These are phyloP conservation scores for Kurtzmaniella quercitrusa DNA, from an alignment of 1,139 yeast species.

Conservation along the genomic window DNA sequence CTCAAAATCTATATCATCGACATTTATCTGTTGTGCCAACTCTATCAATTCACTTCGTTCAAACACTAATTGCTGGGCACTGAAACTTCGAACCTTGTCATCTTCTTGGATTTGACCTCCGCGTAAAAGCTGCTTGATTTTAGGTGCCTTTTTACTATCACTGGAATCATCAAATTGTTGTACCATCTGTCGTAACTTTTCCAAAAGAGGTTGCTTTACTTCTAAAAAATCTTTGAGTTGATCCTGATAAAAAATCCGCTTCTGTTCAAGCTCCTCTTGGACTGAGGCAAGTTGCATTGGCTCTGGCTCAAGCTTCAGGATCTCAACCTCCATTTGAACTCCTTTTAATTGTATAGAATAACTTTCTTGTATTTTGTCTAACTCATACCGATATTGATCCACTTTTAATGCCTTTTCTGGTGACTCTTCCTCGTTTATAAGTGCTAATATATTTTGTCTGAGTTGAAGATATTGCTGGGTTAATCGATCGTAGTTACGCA, in stretches of 20 bases:
- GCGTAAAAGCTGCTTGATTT: conserved; percentile 1
- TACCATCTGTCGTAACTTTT: conserved; percentile 27
- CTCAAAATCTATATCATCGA: conserved; percentile 11
- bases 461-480: conserved; percentile 29
- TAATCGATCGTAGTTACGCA: conserved; percentile 32
- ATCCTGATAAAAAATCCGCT: conserved; percentile 15
- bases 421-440: conserved; percentile 12
- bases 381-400: conserved; percentile 21
- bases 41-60: conserved; percentile 16
- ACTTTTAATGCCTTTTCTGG: conserved; percentile 11
- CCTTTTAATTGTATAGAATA: conserved; percentile 24
- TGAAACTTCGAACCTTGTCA: background rate
- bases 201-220: conserved; percentile 34
- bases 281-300: conserved; percentile 9
- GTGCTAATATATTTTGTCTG: conserved; percentile 29
- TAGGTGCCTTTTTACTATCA: conserved; percentile 9
- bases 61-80: conserved; percentile 17
- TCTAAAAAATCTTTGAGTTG: conserved; percentile 25
- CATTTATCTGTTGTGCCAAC: conserved; percentile 18
- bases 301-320: conserved; percentile 13
- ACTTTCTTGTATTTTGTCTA: conserved; percentile 22
- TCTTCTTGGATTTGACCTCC: conserved; percentile 11
- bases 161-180: conserved; percentile 20
- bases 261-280: conserved; percentile 1
- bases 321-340: conserved; percentile 18